Evolutionary conservation across 306 rosid species (phyloP).

Genomic region (Pterocarpus santalinus): DNA sequence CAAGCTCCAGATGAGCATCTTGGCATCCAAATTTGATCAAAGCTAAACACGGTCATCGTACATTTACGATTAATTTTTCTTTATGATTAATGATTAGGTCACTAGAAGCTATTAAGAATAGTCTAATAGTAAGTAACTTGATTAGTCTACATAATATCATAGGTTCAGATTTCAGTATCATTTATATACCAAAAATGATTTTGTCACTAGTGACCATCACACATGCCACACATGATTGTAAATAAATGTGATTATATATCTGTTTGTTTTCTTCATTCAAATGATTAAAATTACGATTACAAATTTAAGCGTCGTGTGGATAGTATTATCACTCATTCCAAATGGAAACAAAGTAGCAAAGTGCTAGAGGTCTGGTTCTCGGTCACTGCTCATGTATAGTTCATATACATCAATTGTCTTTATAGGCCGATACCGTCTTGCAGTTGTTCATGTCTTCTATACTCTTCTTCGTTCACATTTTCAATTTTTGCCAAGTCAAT

Average conservation of each 20-base stretch:
- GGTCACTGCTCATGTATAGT: constrained; percentile 14
- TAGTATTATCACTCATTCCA: background rate
- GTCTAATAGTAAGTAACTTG: background rate
- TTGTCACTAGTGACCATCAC: background rate
- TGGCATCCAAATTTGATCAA: constrained; percentile 9
- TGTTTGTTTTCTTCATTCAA: background rate
- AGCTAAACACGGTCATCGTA: background rate
- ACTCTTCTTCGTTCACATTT: constrained; percentile 42
- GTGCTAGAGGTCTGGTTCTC: background rate
- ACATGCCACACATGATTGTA: background rate
- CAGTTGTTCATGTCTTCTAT: background rate
- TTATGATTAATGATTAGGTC: too few relatives aligned
- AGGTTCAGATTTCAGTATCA: too few relatives aligned
- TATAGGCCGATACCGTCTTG: constrained; percentile 30
- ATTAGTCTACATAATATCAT: too few relatives aligned
- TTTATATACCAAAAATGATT: too few relatives aligned
- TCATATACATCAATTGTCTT: background rate
- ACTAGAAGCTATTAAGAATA: too few relatives aligned
- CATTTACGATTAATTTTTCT: background rate
- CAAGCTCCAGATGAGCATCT: background rate
- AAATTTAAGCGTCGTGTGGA: background rate
- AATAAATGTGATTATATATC: background rate
- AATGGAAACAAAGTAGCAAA: constrained; percentile 5
- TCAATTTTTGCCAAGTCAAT: constrained; percentile 43
- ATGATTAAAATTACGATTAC: background rate